Evolutionary conservation across 2,329 filamentous ascomycete species (phyloP).

Genomic region (Sporothrix globosa): DNA sequence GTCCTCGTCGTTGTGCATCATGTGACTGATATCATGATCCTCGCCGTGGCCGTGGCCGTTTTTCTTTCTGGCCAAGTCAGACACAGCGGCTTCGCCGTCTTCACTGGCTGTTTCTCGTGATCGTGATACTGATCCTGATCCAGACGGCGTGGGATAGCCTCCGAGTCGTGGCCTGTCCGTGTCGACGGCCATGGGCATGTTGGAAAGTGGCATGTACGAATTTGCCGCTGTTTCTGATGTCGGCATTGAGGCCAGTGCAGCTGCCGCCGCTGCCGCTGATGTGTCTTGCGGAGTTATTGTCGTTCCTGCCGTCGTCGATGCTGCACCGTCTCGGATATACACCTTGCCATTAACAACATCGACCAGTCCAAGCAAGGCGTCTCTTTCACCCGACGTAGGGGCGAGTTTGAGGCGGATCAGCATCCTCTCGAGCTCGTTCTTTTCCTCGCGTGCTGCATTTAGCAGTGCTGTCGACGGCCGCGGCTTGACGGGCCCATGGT

Average conservation of each 20-base stretch:
- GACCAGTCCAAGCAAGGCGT: constrained; percentile 20
- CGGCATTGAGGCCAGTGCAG: not conserved
- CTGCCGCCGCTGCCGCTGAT: not conserved
- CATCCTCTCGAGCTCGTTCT: constrained; percentile 27
- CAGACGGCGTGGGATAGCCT: constrained; percentile 14
- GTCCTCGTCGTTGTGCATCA: not conserved
- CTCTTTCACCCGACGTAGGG: not conserved
- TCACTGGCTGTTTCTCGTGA: constrained; percentile 12
- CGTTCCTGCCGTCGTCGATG: not conserved
- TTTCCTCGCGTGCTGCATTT: constrained; percentile 28
- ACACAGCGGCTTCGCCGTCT: not conserved
- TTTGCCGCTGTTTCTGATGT: constrained; percentile 7
- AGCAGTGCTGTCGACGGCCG: constrained; percentile 32
- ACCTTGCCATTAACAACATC: constrained; percentile 24
- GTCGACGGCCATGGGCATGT: constrained; percentile 13
- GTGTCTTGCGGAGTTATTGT: not conserved
- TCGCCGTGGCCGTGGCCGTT: not conserved
- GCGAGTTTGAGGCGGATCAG: constrained; percentile 27
- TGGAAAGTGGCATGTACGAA: not conserved
- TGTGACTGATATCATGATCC: constrained; percentile 2
- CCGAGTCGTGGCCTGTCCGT: not conserved
- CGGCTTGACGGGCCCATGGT: constrained; percentile 26
- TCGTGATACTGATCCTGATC: not conserved
- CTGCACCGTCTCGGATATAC: not conserved
- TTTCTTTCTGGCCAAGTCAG: not conserved